A percentile compares a stretch with the other conserved stretches of the same genome.
These are phyloP conservation scores for Lycium ferocissimum DNA, from an alignment of 257 asterid genomes.

Conservation along the genomic window DNA sequence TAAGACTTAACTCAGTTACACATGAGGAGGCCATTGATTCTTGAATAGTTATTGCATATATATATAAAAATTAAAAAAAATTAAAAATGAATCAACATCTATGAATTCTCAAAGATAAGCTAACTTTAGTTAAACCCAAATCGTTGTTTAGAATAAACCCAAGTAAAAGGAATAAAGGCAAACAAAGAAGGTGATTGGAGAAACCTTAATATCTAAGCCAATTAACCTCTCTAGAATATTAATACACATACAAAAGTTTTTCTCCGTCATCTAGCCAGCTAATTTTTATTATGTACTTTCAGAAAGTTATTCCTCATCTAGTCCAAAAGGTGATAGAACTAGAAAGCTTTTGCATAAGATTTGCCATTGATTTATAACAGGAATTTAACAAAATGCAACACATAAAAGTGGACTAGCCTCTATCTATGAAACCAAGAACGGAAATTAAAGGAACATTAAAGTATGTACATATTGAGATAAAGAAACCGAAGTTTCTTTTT, in stretches of 20 bases:
- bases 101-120: not conserved
- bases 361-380: not conserved
- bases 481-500: not conserved
- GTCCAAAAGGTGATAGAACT: not conserved
- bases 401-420: not conserved
- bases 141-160: no score
- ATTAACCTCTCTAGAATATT: no score
- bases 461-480: not conserved
- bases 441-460: not conserved
- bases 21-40: no score
- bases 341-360: not conserved
- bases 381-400: not conserved
- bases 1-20: no score
- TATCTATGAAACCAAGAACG: not conserved
- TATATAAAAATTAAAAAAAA: no score
- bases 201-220: no score
- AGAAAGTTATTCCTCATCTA: not conserved
- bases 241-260: not conserved
- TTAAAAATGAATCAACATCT: not conserved
- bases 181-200: no score
- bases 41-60: no score
- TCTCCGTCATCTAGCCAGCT: not conserved
- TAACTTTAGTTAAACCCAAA: not conserved
- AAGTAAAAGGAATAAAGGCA: no score
- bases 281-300: no score